A percentile compares a stretch with the other conserved stretches of the same genome.
phyloP scores from a whole-genome alignment of 1,284 basidiomycete genomes.

The Apiotrichum domesticum region DNA sequence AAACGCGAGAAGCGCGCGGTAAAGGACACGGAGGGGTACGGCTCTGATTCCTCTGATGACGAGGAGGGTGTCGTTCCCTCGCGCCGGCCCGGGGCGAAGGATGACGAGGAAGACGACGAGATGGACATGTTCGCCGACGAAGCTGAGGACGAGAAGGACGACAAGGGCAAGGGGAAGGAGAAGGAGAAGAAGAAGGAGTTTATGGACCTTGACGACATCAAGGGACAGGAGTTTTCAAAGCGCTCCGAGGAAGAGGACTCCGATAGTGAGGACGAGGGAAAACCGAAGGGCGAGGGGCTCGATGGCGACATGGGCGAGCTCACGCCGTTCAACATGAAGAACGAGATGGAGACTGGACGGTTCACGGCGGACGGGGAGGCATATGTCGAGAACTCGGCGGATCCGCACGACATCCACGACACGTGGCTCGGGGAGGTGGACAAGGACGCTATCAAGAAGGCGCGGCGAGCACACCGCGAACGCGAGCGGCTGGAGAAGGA shows the following conservation, averaged over 20 bases:
- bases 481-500: slow-evolving; percentile 59
- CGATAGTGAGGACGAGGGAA: slow-evolving; percentile 21
- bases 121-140: slow-evolving; percentile 74
- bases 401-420: slow-evolving; percentile 88
- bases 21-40: slow-evolving; percentile 76
- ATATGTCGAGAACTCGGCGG: slow-evolving; percentile 72
- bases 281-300: slow-evolving; percentile 17
- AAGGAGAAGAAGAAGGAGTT: slow-evolving; percentile 59
- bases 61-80: slow-evolving; percentile 80
- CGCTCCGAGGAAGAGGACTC: slow-evolving; percentile 65
- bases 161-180: slow-evolving; percentile 16
- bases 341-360: slow-evolving; percentile 95
- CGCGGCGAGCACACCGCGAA: slow-evolving; percentile 65
- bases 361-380: slow-evolving; percentile 84
- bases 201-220: slow-evolving; percentile 84
- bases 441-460: slow-evolving; percentile 78
- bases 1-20: slow-evolving; percentile 64
- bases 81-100: slow-evolving; percentile 50
- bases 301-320: slow-evolving; percentile 79
- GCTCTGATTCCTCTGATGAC: slow-evolving; percentile 79
- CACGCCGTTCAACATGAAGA: slow-evolving; percentile 97
- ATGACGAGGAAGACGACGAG: slow-evolving; percentile 51
- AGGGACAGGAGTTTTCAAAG: slow-evolving; percentile 80
- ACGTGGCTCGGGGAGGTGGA: slow-evolving; percentile 88
- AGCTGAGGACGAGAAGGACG: slow-evolving; percentile 6